phyloP scores from a whole-genome alignment of 306 rosid genomes.

The barrel medic (Medicago truncatula) region MtrunA17r5.0-ANR NC_053046.1:1908001-1908500 shows the following conservation, averaged over 20 bases:
- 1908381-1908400: neutral
- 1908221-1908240: slow-evolving; percentile 5
- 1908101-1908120: neutral
- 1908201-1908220: slow-evolving; percentile 1
- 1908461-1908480: neutral
- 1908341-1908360: no score
- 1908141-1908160: neutral
- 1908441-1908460: neutral
- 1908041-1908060: slow-evolving; percentile 21
- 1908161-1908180: slow-evolving; percentile 15
- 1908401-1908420: neutral
- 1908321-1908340: neutral
- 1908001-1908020: slow-evolving; percentile 79
- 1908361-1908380: neutral
- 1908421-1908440: neutral
- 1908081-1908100: slow-evolving; percentile 21
- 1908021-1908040: slow-evolving; percentile 50
- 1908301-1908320: neutral
- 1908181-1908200: neutral
- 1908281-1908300: neutral
- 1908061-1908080: slow-evolving; percentile 20
- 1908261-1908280: neutral
- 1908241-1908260: slow-evolving; percentile 16
- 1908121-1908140: neutral
- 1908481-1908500: slow-evolving; percentile 2